These are phyloP conservation scores for Kuraishia molischiana DNA, from an alignment of 805 yeast genomes.

Conservation along the genomic window DNA sequence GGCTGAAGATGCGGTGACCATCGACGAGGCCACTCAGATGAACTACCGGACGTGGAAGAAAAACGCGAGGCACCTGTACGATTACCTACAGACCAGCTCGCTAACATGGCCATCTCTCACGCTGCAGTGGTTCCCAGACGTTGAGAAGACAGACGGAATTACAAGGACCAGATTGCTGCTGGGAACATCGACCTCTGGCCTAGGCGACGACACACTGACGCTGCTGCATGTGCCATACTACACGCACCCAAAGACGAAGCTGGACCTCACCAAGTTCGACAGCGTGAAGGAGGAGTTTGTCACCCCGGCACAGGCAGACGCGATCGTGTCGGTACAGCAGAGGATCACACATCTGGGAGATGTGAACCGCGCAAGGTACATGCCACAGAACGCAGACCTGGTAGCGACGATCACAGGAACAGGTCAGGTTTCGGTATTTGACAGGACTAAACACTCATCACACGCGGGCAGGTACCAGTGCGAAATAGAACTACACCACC, in stretches of 20 bases:
- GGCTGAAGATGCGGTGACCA: not conserved
- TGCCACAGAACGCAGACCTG: constrained; percentile 83
- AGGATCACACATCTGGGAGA: constrained; percentile 62
- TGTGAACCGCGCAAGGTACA: constrained; percentile 60
- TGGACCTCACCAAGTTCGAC: constrained; percentile 23
- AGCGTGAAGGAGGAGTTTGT: constrained; percentile 21
- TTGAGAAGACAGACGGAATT: constrained; percentile 12
- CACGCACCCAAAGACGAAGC: not conserved
- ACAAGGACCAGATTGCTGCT: constrained; percentile 31
- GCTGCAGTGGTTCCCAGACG: constrained; percentile 56
- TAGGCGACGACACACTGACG: constrained; percentile 36
- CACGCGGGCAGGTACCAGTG: constrained; percentile 32
- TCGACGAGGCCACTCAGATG: not conserved
- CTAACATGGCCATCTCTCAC: constrained; percentile 59
- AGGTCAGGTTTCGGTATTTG: constrained; percentile 63
- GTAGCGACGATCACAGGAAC: constrained; percentile 59
- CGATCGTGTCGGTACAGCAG: constrained; percentile 31
- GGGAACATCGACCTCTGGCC: constrained; percentile 59
- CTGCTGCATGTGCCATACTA: constrained; percentile 2
- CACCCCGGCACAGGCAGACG: constrained; percentile 18
- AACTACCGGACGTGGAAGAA: constrained; percentile 53
- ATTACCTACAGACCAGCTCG: constrained; percentile 38
- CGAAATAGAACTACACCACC: constrained; percentile 17
- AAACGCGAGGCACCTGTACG: constrained; percentile 46
- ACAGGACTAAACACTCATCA: constrained; percentile 73